phyloP scores from a whole-genome alignment of 805 yeast species.

The Candida chilensis region DNA sequence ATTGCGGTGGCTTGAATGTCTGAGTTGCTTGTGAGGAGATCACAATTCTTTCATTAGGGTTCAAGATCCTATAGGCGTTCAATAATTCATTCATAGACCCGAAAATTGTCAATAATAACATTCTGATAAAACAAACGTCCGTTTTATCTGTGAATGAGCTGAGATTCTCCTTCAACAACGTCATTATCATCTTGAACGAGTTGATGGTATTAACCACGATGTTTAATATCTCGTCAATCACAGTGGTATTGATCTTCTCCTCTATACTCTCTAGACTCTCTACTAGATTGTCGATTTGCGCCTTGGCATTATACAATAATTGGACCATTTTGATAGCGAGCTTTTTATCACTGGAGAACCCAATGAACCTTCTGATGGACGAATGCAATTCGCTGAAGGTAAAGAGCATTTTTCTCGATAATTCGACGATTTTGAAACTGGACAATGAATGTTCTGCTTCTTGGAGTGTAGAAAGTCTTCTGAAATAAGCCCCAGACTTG shows the following conservation, averaged over 20 bases:
- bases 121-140: slow-evolving; percentile 57
- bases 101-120: slow-evolving; percentile 49
- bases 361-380: slow-evolving; percentile 44
- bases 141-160: slow-evolving; percentile 40
- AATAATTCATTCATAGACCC: slow-evolving; percentile 60
- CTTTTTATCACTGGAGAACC: slow-evolving; percentile 48
- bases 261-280: slow-evolving; percentile 46
- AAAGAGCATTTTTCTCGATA: slow-evolving; percentile 52
- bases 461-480: slow-evolving; percentile 55
- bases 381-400: slow-evolving; percentile 59
- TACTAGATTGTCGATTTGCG: slow-evolving; percentile 47
- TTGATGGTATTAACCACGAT: slow-evolving; percentile 23
- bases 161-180: slow-evolving; percentile 37
- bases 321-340: slow-evolving; percentile 46
- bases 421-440: slow-evolving; percentile 21
- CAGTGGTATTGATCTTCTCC: slow-evolving; percentile 20
- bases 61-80: slow-evolving; percentile 49
- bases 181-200: slow-evolving; percentile 44
- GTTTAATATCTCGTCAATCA: slow-evolving; percentile 16
- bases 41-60: too few species aligned
- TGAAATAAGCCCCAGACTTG: slow-evolving; percentile 54
- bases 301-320: slow-evolving; percentile 38
- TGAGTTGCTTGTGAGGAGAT: too few species aligned
- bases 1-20: too few species aligned
- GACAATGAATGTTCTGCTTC: slow-evolving; percentile 22